Evolutionary conservation across 163 green algal species (phyloP).

Genomic region (Scenedesmus sp.): DNA sequence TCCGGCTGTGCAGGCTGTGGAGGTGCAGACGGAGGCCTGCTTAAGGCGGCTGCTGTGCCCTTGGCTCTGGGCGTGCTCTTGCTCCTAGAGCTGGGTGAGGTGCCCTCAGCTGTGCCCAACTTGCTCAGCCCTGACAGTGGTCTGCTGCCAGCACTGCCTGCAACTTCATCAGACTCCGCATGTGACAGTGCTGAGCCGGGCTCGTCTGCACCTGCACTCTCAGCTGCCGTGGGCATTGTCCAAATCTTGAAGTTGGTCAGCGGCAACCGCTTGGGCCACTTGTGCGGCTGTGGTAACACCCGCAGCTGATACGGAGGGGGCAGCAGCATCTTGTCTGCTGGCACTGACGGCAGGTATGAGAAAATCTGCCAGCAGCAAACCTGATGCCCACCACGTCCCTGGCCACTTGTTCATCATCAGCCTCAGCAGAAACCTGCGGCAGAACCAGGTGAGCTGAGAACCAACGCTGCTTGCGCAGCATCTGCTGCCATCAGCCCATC

Average conservation of each 20-base stretch:
- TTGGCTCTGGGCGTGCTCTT: slow-evolving; percentile 20
- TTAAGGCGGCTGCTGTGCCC: not conserved
- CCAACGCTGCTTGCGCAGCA: not conserved
- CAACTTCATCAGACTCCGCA: not conserved
- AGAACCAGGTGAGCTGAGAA: not conserved
- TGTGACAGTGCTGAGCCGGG: not conserved
- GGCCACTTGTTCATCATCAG: slow-evolving; percentile 38
- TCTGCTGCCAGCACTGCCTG: not conserved
- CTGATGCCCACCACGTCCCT: slow-evolving; percentile 61
- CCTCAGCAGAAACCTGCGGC: slow-evolving; percentile 46
- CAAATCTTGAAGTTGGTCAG: slow-evolving; percentile 36
- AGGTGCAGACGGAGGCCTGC: not conserved
- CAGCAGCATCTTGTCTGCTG: slow-evolving; percentile 65
- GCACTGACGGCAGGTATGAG: slow-evolving; percentile 58
- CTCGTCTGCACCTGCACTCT: not conserved
- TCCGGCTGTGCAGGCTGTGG: not conserved
- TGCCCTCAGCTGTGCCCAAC: not conserved
- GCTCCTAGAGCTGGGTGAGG: not conserved
- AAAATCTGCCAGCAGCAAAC: slow-evolving; percentile 63
- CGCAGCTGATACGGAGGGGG: slow-evolving; percentile 67
- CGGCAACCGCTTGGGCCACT: not conserved
- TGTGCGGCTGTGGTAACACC: slow-evolving; percentile 37
- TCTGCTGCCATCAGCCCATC: no score
- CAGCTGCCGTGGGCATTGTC: slow-evolving; percentile 23
- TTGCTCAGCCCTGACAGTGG: not conserved